Base-by-base conservation (phyloP, 495 filamentous ascomycete species). In the Parmelia sp. region DNA sequence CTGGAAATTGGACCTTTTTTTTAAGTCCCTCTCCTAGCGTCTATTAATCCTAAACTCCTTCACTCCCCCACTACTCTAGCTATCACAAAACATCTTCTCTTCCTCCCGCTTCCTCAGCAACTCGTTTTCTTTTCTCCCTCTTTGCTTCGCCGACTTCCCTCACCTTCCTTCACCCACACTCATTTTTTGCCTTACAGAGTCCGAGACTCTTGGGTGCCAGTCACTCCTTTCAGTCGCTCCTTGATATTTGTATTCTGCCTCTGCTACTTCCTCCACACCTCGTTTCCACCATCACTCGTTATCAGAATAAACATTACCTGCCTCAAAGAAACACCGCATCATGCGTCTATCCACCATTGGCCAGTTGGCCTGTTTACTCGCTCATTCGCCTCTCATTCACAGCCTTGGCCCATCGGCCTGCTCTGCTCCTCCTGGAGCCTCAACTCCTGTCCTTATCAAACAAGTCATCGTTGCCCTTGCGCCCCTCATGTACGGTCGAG, bases 401-500 rank as follows among this genome's bases (percentile, higher is more conserved):
- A 33, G 51, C 51, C 51, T 55, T 8, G 51, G 51, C 51, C 51
- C 51, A 6, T 33, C 51, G 29, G n/a, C 39, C n/a, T 40, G 42
- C 33, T 53, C 64, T 33, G 3, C 51, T 19, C 27, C 27, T 21
- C 51, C 27, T 3, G 51, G 51, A 19, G 2, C 1, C 0, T 2
- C 49, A 21, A 55, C 51, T 33, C 51, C 51, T 31, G 51, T 4
- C 29, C 29, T 33, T 3, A n/a, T 55, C 15, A 33, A 55, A 3
- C 51, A 55, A 17, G 27, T 55, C 51, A 55, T 55, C 51, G 51
- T 55, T 33, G 51, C 27, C 51, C 27, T 55, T 31, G 51, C 51
- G 19, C 51, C 51, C 17, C 72, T 88, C 68, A 79, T 81, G 47
- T 75, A 78, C 44, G 86, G 83, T 61, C 81, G 88, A 44, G 76